Percentiles rank a stretch among this genome's conserved stretches.
phyloP scores from a whole-genome alignment of 2,329 filamentous ascomycete species.

The Sarocladiaceae sp. region DNA sequence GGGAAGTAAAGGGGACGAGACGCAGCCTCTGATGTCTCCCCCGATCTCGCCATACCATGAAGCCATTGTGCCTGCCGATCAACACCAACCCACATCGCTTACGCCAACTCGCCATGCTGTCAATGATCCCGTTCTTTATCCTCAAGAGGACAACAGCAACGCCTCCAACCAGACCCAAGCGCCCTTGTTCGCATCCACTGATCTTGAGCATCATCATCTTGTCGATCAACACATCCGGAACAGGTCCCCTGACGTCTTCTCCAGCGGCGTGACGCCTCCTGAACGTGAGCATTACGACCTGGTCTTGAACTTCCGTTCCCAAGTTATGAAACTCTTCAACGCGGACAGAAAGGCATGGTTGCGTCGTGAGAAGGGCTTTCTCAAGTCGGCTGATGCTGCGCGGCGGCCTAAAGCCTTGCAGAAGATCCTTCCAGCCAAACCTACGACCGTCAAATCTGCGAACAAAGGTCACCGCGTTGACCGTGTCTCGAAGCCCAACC shows the following conservation, averaged over 20 bases:
- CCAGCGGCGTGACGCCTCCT: conserved; percentile 39
- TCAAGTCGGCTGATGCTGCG: conserved; percentile 43
- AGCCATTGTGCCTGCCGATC: conserved; percentile 25
- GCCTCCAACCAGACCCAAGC: conserved; percentile 32
- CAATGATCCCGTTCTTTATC: conserved; percentile 57
- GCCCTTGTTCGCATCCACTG: conserved; percentile 1
- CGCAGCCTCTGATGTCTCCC: conserved; percentile 46
- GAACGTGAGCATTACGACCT: conserved; percentile 50
- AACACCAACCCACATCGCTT: conserved; percentile 12
- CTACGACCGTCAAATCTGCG: conserved; percentile 15
- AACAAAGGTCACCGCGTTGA: conserved; percentile 26
- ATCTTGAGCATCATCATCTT: conserved; percentile 2
- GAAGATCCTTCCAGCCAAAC: conserved; percentile 40
- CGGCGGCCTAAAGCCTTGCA: conserved; percentile 31
- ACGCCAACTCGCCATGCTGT: conserved; percentile 26
- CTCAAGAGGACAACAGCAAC: conserved; percentile 35
- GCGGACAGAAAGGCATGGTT: conserved; percentile 44
- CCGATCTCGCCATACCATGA: conserved; percentile 48
- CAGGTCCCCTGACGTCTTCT: conserved; percentile 39
- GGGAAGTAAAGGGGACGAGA: conserved; percentile 14
- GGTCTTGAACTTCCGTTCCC: conserved; percentile 47
- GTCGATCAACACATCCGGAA: conserved; percentile 37
- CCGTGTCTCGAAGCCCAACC: conserved; percentile 29
- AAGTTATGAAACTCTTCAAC: conserved; percentile 42
- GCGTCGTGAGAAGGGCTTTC: conserved; percentile 43